Conservation (phyloP, 2,329 filamentous ascomycete species). For the Cryphonectria japonica region DNA sequence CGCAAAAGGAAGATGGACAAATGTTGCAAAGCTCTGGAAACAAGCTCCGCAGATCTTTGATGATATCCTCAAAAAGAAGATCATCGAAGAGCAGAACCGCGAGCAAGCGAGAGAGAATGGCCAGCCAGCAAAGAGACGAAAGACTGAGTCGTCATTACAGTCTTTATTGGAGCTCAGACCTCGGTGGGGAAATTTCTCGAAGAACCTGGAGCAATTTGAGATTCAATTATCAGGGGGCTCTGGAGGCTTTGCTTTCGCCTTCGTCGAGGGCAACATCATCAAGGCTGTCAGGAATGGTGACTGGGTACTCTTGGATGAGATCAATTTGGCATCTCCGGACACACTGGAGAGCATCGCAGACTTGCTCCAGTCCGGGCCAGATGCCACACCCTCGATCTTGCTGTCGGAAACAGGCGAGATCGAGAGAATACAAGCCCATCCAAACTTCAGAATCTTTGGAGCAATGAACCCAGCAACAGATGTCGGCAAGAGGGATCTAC, state of each 20-base stretch:
- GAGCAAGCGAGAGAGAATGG: constrained; percentile 48
- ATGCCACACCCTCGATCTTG: constrained; percentile 77
- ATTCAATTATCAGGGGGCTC: constrained; percentile 74
- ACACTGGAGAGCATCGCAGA: constrained; percentile 93
- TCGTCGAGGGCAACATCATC: constrained; percentile 93
- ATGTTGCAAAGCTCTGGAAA: constrained; percentile 82
- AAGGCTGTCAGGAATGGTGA: constrained; percentile 95
- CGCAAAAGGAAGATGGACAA: constrained; percentile 83
- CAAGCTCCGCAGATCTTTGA: constrained; percentile 89
- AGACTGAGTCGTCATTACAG: constrained; percentile 61
- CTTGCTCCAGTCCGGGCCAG: constrained; percentile 74
- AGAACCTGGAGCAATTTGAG: constrained; percentile 77
- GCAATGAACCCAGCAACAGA: constrained; percentile 99
- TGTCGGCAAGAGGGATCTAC: constrained; percentile 92
- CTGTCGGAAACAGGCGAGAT: constrained; percentile 93
- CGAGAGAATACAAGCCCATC: constrained; percentile 85
- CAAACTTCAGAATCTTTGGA: constrained; percentile 93
- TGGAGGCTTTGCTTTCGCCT: constrained; percentile 87
- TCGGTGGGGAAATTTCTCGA: constrained; percentile 81
- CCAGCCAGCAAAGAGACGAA: constrained; percentile 71
- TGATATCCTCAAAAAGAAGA: constrained; percentile 63
- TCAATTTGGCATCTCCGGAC: constrained; percentile 93
- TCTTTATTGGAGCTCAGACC: constrained; percentile 60
- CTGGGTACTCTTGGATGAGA: constrained; percentile 96
- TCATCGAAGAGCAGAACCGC: constrained; percentile 50